These are phyloP conservation scores for Opeltia flavorubescens DNA, from an alignment of 495 filamentous ascomycete genomes.

Conservation along the genomic window DNA sequence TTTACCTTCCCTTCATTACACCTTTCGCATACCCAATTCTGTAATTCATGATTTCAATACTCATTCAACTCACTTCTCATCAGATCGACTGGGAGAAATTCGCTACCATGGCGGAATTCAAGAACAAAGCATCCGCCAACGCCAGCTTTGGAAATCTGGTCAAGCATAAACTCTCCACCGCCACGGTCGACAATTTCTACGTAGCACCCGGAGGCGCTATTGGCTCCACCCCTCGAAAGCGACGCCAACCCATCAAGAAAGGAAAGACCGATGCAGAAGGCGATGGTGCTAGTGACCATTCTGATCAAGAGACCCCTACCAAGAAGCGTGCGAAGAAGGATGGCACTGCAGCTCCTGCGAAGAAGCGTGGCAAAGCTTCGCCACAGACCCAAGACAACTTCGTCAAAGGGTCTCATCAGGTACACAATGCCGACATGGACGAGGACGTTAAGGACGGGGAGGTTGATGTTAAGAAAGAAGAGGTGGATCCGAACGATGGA, in stretches of 20 bases:
- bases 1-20: neutral
- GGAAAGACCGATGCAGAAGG: neutral
- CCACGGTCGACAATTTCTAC: too few species aligned
- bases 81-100: slow-evolving; percentile 30
- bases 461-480: too few species aligned
- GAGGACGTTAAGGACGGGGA: too few species aligned
- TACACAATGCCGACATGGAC: too few species aligned
- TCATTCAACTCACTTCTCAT: neutral
- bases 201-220: neutral
- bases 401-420: too few species aligned
- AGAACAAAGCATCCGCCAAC: slow-evolving; percentile 21
- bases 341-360: neutral
- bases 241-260: neutral
- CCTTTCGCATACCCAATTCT: neutral
- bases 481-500: too few species aligned
- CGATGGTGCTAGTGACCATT: neutral
- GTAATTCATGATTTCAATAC: too few species aligned
- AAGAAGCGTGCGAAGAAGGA: slow-evolving; percentile 5
- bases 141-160: slow-evolving; percentile 17
- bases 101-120: slow-evolving; percentile 21
- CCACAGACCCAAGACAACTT: too few species aligned
- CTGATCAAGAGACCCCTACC: too few species aligned
- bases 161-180: slow-evolving; percentile 14
- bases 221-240: too few species aligned
- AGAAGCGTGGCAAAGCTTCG: neutral